Conservation (phyloP, 164 flowering plant genomes). For the Platanus orientalis region DNA sequence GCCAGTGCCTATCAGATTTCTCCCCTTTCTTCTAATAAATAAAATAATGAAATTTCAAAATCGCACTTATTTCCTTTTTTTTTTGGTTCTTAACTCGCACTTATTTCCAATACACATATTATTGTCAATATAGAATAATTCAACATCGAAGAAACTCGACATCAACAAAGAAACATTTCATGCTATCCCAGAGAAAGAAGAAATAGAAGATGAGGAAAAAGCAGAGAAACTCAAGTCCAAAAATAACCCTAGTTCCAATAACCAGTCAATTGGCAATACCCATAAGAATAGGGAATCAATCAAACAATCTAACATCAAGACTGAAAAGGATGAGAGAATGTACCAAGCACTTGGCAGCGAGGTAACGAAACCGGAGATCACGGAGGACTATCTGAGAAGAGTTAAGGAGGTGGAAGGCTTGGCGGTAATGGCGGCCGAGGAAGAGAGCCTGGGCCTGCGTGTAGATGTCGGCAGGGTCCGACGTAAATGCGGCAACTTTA, state of each 20-base stretch:
- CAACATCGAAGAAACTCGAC: neutral
- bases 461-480: constrained; percentile 90
- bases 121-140: neutral
- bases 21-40: too few relatives aligned
- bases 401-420: constrained; percentile 64
- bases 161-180: neutral
- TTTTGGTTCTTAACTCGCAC: too few relatives aligned
- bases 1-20: too few relatives aligned
- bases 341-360: constrained; percentile 97
- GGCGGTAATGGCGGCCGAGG: constrained; percentile 34
- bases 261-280: neutral
- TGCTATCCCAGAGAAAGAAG: too few relatives aligned
- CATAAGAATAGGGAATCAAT: neutral
- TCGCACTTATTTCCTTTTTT: too few relatives aligned
- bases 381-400: constrained; percentile 81
- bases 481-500: constrained; percentile 85
- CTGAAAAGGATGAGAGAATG: constrained; percentile 51
- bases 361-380: constrained; percentile 91
- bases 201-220: neutral
- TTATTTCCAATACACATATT: too few relatives aligned
- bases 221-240: neutral
- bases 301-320: constrained; percentile 25
- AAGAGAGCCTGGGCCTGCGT: constrained; percentile 91
- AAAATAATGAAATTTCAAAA: too few relatives aligned
- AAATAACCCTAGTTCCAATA: neutral